phyloP scores from a whole-genome alignment of 139 green algal genomes.

The Chlamydomonas schloesseri region DNA sequence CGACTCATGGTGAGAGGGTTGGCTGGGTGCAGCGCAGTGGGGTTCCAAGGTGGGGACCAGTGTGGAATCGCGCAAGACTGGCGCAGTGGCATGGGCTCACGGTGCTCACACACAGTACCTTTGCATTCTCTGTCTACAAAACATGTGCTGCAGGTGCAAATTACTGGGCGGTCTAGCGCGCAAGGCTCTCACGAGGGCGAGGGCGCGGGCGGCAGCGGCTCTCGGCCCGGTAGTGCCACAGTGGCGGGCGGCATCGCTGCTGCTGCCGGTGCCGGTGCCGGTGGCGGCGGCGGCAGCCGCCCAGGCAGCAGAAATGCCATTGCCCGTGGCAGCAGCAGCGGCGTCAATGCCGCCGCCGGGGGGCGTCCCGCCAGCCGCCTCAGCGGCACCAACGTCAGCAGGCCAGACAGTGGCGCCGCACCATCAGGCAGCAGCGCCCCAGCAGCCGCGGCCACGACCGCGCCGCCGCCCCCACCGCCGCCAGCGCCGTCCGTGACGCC shows the following conservation, averaged over 20 bases:
- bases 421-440: background rate
- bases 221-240: too few relatives aligned
- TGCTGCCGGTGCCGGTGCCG: too few relatives aligned
- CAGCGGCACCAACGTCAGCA: too few relatives aligned
- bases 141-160: background rate
- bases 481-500: background rate
- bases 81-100: background rate
- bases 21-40: too few relatives aligned
- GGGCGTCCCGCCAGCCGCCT: too few relatives aligned
- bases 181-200: background rate
- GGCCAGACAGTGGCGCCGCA: too few relatives aligned
- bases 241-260: too few relatives aligned
- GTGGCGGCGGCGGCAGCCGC: background rate
- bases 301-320: background rate
- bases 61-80: background rate
- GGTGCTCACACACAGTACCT: background rate
- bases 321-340: too few relatives aligned
- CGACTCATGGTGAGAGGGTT: background rate
- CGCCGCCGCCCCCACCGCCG: background rate
- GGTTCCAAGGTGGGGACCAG: background rate
- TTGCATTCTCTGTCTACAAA: too few relatives aligned
- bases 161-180: background rate
- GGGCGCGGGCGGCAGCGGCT: too few relatives aligned
- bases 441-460: too few relatives aligned
- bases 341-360: too few relatives aligned